Percentiles rank a stretch among this genome's conserved stretches.
phyloP scores from a whole-genome alignment of 192 early-diverging fungal genomes.

The Podila minutissima region DNA sequence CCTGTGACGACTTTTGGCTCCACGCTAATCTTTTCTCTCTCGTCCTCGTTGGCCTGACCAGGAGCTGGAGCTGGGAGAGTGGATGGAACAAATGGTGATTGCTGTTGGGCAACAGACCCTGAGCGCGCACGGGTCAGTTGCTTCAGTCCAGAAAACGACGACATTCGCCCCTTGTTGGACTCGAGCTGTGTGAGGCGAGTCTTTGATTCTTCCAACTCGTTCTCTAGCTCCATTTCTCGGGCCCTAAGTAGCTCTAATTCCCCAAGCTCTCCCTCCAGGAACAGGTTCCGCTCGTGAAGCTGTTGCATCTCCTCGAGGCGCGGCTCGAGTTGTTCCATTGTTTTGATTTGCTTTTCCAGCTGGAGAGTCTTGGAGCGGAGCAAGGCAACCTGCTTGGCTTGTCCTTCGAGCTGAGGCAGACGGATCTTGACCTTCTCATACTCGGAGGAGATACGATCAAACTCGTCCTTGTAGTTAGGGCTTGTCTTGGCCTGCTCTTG shows the following conservation, averaged over 20 bases:
- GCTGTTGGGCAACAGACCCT: not conserved
- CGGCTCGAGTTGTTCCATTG: conserved; percentile 16
- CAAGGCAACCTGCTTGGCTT: conserved; percentile 19
- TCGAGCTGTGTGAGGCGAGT: conserved; percentile 15
- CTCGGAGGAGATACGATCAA: conserved; percentile 5
- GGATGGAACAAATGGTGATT: not conserved
- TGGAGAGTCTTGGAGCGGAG: conserved; percentile 10
- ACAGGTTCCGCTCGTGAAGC: conserved; percentile 20
- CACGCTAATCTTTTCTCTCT: not conserved
- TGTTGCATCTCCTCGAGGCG: conserved; percentile 14
- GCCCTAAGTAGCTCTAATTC: conserved; percentile 19
- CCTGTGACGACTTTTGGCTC: not conserved
- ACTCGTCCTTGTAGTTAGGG: conserved; percentile 17
- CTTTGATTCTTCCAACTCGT: conserved; percentile 9
- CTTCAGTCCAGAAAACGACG: conserved; percentile 13
- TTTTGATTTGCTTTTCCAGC: conserved; percentile 30
- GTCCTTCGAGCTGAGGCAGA: conserved; percentile 22
- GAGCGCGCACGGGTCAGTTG: not conserved
- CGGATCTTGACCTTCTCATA: conserved; percentile 21
- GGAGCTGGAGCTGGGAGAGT: not conserved
- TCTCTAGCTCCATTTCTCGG: conserved; percentile 21
- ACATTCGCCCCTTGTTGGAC: not conserved
- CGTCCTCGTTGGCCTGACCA: not conserved
- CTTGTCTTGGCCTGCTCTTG: conserved; percentile 12
- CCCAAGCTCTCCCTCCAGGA: conserved; percentile 15